Evolutionary conservation across 2,329 filamentous ascomycete genomes (phyloP).

Genomic region (Pyrenophora seminiperda): DNA sequence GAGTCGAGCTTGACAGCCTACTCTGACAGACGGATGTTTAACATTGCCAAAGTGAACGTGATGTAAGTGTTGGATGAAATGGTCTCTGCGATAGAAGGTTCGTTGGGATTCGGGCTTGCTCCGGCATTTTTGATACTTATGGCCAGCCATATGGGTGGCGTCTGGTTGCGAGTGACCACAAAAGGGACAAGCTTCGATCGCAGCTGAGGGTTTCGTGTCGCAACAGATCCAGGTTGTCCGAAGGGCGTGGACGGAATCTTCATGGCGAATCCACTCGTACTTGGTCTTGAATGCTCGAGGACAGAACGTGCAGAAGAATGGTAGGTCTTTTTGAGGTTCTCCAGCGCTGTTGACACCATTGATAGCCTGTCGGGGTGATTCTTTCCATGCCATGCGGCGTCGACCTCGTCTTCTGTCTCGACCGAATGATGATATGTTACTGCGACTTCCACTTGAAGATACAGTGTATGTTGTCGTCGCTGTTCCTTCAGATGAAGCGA

Average conservation of each 20-base stretch:
- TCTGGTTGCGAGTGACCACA: constrained; percentile 41
- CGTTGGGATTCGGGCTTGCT: constrained; percentile 43
- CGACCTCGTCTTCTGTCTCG: constrained; percentile 43
- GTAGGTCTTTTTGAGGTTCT: constrained; percentile 37
- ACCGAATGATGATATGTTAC: constrained; percentile 44
- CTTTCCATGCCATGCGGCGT: constrained; percentile 43
- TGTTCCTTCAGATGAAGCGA: constrained; percentile 41
- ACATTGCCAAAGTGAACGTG: constrained; percentile 43
- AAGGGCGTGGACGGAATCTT: constrained; percentile 46
- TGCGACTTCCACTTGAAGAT: constrained; percentile 39
- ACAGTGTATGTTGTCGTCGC: constrained; percentile 41
- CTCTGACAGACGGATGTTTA: constrained; percentile 41
- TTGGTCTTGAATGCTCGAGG: constrained; percentile 45
- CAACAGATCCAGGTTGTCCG: constrained; percentile 48
- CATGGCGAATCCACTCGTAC: constrained; percentile 47
- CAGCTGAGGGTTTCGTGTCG: constrained; percentile 29
- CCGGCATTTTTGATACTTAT: constrained; percentile 44
- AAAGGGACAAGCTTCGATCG: constrained; percentile 39
- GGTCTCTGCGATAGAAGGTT: constrained; percentile 46
- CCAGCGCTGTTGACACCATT: constrained; percentile 41
- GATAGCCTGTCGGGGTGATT: constrained; percentile 36
- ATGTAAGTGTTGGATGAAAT: constrained; percentile 45
- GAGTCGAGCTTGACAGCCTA: constrained; percentile 42
- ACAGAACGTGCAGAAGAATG: constrained; percentile 47
- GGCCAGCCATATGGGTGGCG: constrained; percentile 41